Evolutionary conservation across 495 filamentous ascomycete species (phyloP), one percentile per base, ranked within the genome.

Genomic region (Penicillium roqueforti): DNA sequence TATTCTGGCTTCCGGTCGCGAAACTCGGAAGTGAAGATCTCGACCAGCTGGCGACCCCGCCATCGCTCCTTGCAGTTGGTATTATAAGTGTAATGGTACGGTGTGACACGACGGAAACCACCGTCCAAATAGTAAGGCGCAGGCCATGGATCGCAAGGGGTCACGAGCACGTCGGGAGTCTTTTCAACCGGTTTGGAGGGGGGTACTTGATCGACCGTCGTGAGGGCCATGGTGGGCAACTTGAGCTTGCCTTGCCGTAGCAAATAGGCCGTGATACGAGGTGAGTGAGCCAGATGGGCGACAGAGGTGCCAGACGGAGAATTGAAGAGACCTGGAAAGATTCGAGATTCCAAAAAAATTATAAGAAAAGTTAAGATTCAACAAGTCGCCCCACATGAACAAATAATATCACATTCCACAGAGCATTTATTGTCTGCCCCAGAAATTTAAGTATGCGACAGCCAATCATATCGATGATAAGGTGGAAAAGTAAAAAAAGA

Each of bases 21-120:
- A 22, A 97, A 96, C 68, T 96, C 92, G 56, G 80, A 81, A 22
- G 78, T 72, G 66, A 95, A 96, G 41, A 96, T 85, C 28, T 96
- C 88, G 43, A 95, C 72, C 23, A 95, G 65, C 38, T 77, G 71
- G 25, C 87, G 76, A 50, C 84, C 88, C 49, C 89, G 80, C 91
- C 90, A 96, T 68, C 91, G 80, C 73, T 93, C 81, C 65, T 95
- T 97, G 73, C 86, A 92, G 68, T 85, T 88, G 2, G 91, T 96
- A 61, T 96, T 96, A 70, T 96, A 97, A 3, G 93, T 96, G 65
- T 81, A 97, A 64, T 93, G 80, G 63, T 97, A 97, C 5, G 92
- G 92, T n/a, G 77, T 74, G 13, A 96, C 88, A 29, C 89, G 83
- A 32, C 92, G 83, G 36, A 96, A 69, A 9, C 87, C 89, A 59